Evolutionary conservation across 2,329 filamentous ascomycete genomes (phyloP).

Genomic region (Lachnellula occidentalis): DNA sequence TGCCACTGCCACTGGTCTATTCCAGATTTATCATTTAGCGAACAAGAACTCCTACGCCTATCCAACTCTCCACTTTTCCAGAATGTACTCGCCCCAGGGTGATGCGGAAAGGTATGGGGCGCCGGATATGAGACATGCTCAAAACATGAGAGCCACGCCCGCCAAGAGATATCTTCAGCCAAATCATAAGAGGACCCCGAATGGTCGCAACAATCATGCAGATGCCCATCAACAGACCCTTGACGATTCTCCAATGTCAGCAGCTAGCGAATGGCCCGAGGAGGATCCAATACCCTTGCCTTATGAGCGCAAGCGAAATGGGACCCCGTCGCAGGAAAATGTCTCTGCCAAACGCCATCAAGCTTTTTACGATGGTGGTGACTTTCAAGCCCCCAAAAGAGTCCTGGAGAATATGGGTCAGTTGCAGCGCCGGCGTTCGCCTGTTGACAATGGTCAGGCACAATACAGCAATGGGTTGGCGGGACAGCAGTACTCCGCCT

Average conservation of each 20-base stretch:
- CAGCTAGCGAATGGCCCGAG: background rate
- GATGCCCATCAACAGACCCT: background rate
- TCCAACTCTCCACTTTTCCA: background rate
- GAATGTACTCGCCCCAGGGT: background rate
- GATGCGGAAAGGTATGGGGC: background rate
- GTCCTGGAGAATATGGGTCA: background rate
- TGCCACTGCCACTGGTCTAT: too few species aligned
- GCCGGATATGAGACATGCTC: background rate
- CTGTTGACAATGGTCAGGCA: too few species aligned
- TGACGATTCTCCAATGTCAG: background rate
- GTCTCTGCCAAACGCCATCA: constrained; percentile 21
- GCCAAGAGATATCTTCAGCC: background rate
- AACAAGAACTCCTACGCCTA: background rate
- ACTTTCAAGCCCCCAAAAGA: background rate
- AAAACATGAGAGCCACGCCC: background rate
- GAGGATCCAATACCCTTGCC: background rate
- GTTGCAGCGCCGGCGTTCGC: background rate
- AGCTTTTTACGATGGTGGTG: constrained; percentile 17
- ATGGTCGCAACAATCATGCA: background rate
- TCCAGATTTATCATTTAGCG: too few species aligned
- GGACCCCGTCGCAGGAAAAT: constrained; percentile 34
- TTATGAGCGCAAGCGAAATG: constrained; percentile 35
- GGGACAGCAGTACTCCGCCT: too few species aligned
- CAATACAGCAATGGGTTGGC: too few species aligned
- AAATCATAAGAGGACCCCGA: background rate